Percentiles rank a stretch among this genome's conserved stretches.
phyloP scores from a whole-genome alignment of 2,329 filamentous ascomycete genomes.

The Hypoxylon sp. region DNA sequence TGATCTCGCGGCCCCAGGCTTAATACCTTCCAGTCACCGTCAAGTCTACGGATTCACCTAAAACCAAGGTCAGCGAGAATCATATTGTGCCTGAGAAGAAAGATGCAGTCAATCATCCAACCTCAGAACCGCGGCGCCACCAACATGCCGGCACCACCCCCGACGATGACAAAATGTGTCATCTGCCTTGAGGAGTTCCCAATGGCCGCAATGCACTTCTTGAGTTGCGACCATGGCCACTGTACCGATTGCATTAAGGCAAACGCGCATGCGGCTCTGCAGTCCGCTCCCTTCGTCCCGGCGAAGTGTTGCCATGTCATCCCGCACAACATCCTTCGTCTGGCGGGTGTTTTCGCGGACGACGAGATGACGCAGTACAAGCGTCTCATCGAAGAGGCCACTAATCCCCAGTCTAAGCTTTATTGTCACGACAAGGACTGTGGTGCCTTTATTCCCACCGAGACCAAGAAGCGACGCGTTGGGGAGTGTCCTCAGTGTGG shows the following conservation, averaged over 20 bases:
- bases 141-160: background rate
- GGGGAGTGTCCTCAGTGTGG: slow-evolving; percentile 35
- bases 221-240: slow-evolving; percentile 31
- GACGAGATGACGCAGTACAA: slow-evolving; percentile 32
- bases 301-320: slow-evolving; percentile 44
- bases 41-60: too few species aligned
- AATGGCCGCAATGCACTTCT: too few species aligned
- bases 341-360: slow-evolving; percentile 3
- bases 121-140: background rate
- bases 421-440: slow-evolving; percentile 44
- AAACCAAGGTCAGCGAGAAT: too few species aligned
- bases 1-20: too few species aligned
- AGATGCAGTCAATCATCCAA: background rate
- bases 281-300: slow-evolving; percentile 36
- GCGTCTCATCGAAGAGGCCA: slow-evolving; percentile 38
- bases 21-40: too few species aligned
- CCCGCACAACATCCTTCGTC: background rate
- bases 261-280: slow-evolving; percentile 20
- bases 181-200: background rate
- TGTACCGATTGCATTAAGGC: slow-evolving; percentile 26
- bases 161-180: background rate
- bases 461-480: slow-evolving; percentile 21
- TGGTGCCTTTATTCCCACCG: slow-evolving; percentile 30
- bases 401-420: slow-evolving; percentile 19
- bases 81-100: too few species aligned